A percentile compares a stretch with the other conserved stretches of the same genome.
Conservation (phyloP, 192 early-diverging fungal species). For the Gamsiella multidivaricata region DNA sequence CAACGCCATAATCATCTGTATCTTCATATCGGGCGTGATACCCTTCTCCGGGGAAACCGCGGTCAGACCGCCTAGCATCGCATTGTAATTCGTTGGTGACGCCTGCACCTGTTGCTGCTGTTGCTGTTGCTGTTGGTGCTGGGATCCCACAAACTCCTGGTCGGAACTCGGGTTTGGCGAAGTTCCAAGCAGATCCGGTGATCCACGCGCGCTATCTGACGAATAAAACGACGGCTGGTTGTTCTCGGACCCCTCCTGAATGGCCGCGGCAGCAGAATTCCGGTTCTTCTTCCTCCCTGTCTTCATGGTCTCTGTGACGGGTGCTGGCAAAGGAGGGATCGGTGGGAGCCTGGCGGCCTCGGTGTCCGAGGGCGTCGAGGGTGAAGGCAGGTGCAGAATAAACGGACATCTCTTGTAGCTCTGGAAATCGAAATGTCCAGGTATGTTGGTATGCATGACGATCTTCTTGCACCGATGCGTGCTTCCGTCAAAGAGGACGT, state of each 20-base stretch:
- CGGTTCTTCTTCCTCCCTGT: constrained; percentile 10
- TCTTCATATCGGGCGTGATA: constrained; percentile 50
- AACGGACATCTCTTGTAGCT: constrained; percentile 70
- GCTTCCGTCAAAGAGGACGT: constrained; percentile 75
- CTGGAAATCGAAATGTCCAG: constrained; percentile 77
- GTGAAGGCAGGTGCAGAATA: constrained; percentile 51
- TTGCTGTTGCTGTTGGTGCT: constrained; percentile 1
- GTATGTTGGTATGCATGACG: constrained; percentile 75
- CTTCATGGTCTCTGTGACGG: constrained; percentile 7
- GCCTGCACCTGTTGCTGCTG: not conserved
- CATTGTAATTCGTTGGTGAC: not conserved
- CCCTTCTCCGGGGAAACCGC: constrained; percentile 28
- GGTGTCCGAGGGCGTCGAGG: constrained; percentile 16
- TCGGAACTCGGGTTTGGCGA: constrained; percentile 1
- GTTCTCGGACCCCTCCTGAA: too few species aligned
- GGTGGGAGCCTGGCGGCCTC: constrained; percentile 35
- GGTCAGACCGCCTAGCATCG: constrained; percentile 3
- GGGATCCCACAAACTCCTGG: not conserved
- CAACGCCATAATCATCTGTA: constrained; percentile 33
- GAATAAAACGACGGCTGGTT: constrained; percentile 11
- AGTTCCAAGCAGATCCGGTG: constrained; percentile 17
- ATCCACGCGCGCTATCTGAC: constrained; percentile 15
- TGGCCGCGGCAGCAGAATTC: not conserved
- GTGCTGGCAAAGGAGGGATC: constrained; percentile 17
- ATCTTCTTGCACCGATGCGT: constrained; percentile 78